Evolutionary conservation across 257 asterid genomes (phyloP).

Genomic region (Nicotiana knightiana): DNA sequence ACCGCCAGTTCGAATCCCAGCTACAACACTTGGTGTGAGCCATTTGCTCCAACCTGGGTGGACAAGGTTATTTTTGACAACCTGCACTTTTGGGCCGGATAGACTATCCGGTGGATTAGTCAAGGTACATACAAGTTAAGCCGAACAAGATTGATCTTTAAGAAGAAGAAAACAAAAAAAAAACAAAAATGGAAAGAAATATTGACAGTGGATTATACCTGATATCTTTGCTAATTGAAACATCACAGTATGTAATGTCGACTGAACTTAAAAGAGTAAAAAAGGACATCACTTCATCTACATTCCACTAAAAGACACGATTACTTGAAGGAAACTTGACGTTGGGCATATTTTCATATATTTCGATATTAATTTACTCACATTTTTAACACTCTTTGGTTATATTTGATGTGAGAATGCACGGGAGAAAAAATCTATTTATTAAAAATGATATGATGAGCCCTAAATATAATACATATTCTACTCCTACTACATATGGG

Average conservation of each 20-base stretch:
- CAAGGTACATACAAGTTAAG: neutral
- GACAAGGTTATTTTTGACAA: neutral
- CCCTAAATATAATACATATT: too few relatives aligned
- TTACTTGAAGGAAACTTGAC: neutral
- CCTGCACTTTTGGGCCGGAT: neutral
- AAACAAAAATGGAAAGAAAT: neutral
- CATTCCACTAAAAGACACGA: neutral
- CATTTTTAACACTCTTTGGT: too few relatives aligned
- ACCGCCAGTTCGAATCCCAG: neutral
- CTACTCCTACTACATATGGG: too few relatives aligned
- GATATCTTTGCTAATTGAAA: neutral
- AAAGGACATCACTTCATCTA: too few relatives aligned
- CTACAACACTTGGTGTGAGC: neutral
- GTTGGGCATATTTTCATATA: too few relatives aligned
- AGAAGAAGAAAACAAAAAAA: too few relatives aligned
- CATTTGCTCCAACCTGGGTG: neutral
- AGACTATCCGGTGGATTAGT: neutral
- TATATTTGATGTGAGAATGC: too few relatives aligned
- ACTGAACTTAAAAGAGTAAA: neutral
- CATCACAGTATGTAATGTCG: neutral
- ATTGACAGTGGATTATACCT: neutral
- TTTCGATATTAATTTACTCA: too few relatives aligned
- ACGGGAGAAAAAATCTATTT: too few relatives aligned
- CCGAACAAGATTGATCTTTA: neutral
- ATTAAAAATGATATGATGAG: too few relatives aligned